Evolutionary conservation across 2,329 filamentous ascomycete species (phyloP), one percentile per base, ranked within the genome.

Genomic region (Chalaropsis thielavioides): DNA sequence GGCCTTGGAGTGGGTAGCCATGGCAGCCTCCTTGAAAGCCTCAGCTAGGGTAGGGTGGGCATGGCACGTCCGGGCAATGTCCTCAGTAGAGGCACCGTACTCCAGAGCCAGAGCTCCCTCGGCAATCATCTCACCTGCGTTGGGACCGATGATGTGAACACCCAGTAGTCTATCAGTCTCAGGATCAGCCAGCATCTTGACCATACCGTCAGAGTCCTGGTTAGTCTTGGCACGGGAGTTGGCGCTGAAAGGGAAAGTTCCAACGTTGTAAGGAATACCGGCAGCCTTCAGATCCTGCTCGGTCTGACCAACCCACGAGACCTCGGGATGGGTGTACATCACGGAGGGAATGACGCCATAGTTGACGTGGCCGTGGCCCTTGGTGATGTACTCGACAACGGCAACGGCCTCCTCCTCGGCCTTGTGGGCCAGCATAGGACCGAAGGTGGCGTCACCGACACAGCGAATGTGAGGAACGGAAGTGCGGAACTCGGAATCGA

Each of bases 191-290:
- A 99, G 81, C 80, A 99, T 95, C 83, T 99, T 99, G 72, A 99
- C 94, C 76, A 96, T 79, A 71, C 94, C 94, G 67, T 99, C 94
- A 43, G 89, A 89, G 74, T 99, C 94, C 70, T 95, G 81, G 81
- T 97, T 99, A 74, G 94, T 99, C 88, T 97, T 99, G 71, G 94
- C 94, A 75, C 94, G 88, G 67, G 90, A 96, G 84, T 99, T 99
- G 79, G 94, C 94, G 73, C 86, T 89, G 83, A 99, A 99, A 71
- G 94, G 94, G 85, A 99, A 99, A 62, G 83, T 88, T 75, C 94
- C 94, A 73, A 92, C 81, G 73, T 90, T 90, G 85, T 96, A 99
- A 74, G 94, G 90, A 72, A 95, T 84, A 69, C 90, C 90, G 68
- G 87, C 83, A 70, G 85, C 85, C 83, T 97, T 96, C 69, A 99